These are phyloP conservation scores for thale cress (Arabidopsis thaliana) DNA, from an alignment of 345 rosid species.

Conservation along the genomic window DNA sequence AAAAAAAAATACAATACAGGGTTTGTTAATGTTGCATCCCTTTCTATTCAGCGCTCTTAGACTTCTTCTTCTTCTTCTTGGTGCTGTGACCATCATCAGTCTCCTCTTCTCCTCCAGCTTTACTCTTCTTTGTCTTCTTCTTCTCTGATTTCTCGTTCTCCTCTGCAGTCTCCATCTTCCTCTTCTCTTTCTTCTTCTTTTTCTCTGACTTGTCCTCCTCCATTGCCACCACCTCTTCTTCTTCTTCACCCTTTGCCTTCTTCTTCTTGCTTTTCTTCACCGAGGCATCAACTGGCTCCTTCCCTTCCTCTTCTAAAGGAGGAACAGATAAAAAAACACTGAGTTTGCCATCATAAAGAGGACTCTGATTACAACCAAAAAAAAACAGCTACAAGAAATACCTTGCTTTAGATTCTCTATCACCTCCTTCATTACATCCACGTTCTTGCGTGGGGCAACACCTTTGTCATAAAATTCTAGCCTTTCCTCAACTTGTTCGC, in stretches of 20 bases:
- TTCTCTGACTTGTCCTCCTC: slow-evolving; percentile 41
- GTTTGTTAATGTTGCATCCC: slow-evolving; percentile 34
- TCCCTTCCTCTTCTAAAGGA: slow-evolving; percentile 29
- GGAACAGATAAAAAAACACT: slow-evolving; percentile 3
- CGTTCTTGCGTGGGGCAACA: slow-evolving; percentile 93
- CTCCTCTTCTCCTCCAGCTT: slow-evolving; percentile 37
- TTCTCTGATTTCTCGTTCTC: slow-evolving; percentile 42
- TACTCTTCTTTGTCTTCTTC: slow-evolving; percentile 47
- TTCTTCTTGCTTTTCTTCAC: slow-evolving; percentile 48
- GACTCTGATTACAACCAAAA: not conserved
- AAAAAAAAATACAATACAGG: slow-evolving; percentile 31
- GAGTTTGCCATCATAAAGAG: not conserved
- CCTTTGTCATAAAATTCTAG: slow-evolving; percentile 96
- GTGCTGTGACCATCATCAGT: slow-evolving; percentile 36
- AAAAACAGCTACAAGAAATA: slow-evolving; percentile 13
- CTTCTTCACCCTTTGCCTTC: slow-evolving; percentile 37
- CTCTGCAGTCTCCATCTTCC: slow-evolving; percentile 35
- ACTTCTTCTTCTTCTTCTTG: slow-evolving; percentile 47
- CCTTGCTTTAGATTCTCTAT: slow-evolving; percentile 65
- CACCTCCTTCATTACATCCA: slow-evolving; percentile 94
- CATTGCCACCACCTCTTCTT: slow-evolving; percentile 17
- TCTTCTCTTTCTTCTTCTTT: slow-evolving; percentile 44
- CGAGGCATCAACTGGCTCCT: slow-evolving; percentile 32
- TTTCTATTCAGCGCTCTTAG: slow-evolving; percentile 40
- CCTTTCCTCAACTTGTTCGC: slow-evolving; percentile 96